Evolutionary conservation across 306 rosid genomes (phyloP).

Genomic region (Potentilla sterilis): DNA sequence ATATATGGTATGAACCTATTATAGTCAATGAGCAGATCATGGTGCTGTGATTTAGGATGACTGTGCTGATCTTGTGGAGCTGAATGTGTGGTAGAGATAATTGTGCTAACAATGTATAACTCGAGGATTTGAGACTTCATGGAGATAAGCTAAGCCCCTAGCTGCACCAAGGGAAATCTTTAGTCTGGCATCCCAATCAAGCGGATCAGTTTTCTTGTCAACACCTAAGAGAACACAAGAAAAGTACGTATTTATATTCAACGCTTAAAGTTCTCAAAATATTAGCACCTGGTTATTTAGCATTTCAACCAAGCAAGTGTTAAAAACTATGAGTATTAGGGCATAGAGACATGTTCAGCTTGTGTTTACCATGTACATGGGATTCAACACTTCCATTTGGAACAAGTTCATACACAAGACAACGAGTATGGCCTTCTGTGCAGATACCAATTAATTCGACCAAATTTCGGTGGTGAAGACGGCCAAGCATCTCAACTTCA

Average conservation of each 20-base stretch:
- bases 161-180: constrained; percentile 97
- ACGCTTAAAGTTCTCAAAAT: too few relatives aligned
- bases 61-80: too few relatives aligned
- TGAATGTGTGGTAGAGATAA: too few relatives aligned
- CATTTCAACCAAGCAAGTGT: constrained; percentile 1
- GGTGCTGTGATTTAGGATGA: too few relatives aligned
- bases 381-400: constrained; percentile 98
- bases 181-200: constrained; percentile 86
- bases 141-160: constrained; percentile 86
- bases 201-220: constrained; percentile 79
- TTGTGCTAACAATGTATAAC: too few relatives aligned
- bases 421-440: constrained; percentile 73
- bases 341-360: constrained; percentile 17
- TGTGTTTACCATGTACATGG: constrained; percentile 75
- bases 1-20: too few relatives aligned
- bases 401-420: constrained; percentile 89
- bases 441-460: constrained; percentile 85
- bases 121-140: constrained; percentile 93
- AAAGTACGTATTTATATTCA: too few relatives aligned
- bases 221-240: constrained; percentile 54
- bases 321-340: not conserved
- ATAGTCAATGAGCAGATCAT: too few relatives aligned
- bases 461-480: too few relatives aligned
- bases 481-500: too few relatives aligned
- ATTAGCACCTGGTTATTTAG: not conserved